Evolutionary conservation across 805 yeast species (phyloP).

Genomic region (Osmozyma mogii): DNA sequence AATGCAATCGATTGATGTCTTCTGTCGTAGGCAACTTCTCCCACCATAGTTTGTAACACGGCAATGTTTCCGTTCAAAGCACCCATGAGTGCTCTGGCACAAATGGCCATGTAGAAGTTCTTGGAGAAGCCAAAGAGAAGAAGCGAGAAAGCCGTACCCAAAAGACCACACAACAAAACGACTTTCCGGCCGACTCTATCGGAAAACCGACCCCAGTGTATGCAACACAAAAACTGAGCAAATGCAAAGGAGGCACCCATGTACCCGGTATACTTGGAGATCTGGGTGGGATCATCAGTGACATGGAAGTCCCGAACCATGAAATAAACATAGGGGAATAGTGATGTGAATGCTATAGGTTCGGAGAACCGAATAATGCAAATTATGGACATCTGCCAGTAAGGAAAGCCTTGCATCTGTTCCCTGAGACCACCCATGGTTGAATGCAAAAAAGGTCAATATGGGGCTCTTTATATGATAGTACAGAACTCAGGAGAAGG

Average conservation of each 20-base stretch:
- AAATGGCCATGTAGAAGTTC: conserved; percentile 21
- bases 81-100: conserved; percentile 22
- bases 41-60: conserved; percentile 22
- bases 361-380: conserved; percentile 13
- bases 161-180: conserved; percentile 18
- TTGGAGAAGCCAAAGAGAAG: conserved; percentile 22
- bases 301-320: conserved; percentile 14
- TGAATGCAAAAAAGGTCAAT: not conserved
- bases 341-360: conserved; percentile 15
- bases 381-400: conserved; percentile 14
- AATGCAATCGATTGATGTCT: conserved; percentile 26
- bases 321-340: conserved; percentile 14
- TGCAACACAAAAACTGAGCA: conserved; percentile 14
- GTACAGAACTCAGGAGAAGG: not conserved
- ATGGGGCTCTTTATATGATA: not conserved
- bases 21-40: conserved; percentile 24
- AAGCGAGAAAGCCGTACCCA: conserved; percentile 19
- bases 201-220: conserved; percentile 15
- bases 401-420: conserved; percentile 13
- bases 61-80: conserved; percentile 25
- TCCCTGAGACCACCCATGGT: too few species aligned
- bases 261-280: conserved; percentile 13
- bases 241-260: conserved; percentile 14
- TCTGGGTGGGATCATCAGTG: conserved; percentile 12
- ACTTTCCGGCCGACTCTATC: conserved; percentile 24